Percentiles rank a stretch among this genome's conserved stretches.
These are phyloP conservation scores for Coix lacrymajobi DNA, from an alignment of 176 grass and related monocot genomes.

Conservation along the genomic window DNA sequence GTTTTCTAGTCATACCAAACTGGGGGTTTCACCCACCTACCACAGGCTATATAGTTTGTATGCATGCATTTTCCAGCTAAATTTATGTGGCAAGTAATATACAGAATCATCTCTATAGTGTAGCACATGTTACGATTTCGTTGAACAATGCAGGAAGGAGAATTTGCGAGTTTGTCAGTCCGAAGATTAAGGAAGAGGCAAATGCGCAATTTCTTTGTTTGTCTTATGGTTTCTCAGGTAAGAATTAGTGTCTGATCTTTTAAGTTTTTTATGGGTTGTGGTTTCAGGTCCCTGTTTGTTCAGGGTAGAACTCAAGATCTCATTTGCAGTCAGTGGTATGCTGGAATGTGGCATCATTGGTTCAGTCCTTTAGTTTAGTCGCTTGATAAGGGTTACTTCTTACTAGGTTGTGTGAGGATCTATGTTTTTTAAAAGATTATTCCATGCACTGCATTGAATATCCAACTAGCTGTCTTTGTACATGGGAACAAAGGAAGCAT, in stretches of 20 bases:
- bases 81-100: background rate
- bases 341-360: background rate
- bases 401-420: background rate
- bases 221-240: conserved; percentile 98
- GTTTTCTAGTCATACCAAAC: background rate
- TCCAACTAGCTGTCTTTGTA: background rate
- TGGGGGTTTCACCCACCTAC: background rate
- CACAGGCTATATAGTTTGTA: background rate
- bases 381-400: background rate
- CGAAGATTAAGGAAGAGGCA: conserved; percentile 92
- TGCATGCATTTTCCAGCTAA: background rate
- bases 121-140: conserved; percentile 1
- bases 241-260: conserved; percentile 21
- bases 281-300: background rate
- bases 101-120: background rate
- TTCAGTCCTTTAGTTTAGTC: background rate
- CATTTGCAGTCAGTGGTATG: background rate
- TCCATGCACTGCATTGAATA: background rate
- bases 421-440: background rate
- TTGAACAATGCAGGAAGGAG: conserved; percentile 75
- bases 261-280: background rate
- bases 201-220: conserved; percentile 90
- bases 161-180: conserved; percentile 60
- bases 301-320: background rate
- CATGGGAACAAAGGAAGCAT: background rate